phyloP scores from a whole-genome alignment of 2,329 filamentous ascomycete species.

The Helminthosporium solani region DNA sequence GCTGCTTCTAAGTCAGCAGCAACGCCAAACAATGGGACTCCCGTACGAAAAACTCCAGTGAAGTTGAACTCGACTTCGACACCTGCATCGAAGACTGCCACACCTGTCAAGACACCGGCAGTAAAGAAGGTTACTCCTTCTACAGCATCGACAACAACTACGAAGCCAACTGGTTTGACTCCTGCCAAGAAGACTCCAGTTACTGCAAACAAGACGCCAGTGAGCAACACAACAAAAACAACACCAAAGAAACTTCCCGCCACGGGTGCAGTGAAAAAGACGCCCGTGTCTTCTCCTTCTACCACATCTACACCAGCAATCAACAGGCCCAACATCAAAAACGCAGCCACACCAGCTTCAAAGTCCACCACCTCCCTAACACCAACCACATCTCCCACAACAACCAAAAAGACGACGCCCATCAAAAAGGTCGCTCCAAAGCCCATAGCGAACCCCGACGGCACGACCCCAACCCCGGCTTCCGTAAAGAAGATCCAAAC shows the following conservation, averaged over 20 bases:
- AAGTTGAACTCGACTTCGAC: constrained; percentile 8
- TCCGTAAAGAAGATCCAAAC: constrained; percentile 25
- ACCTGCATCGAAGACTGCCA: constrained; percentile 10
- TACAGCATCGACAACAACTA: constrained; percentile 12
- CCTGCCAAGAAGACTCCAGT: constrained; percentile 26
- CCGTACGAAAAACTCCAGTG: constrained; percentile 16
- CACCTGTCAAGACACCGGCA: constrained; percentile 20
- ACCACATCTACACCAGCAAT: constrained; percentile 4
- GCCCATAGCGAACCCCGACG: constrained; percentile 12
- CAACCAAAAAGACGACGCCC: constrained; percentile 20
- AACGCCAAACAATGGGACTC: constrained; percentile 7
- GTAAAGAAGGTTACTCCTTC: constrained; percentile 25
- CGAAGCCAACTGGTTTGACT: constrained; percentile 10
- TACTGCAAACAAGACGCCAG: constrained; percentile 22
- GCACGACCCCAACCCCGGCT: constrained; percentile 29
- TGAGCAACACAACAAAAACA: constrained; percentile 2
- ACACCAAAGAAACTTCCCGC: constrained; percentile 11
- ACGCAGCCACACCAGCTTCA: constrained; percentile 12
- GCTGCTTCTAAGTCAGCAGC: constrained; percentile 5
- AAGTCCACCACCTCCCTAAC: constrained; percentile 12
- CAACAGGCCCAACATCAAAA: constrained; percentile 8
- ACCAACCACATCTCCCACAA: constrained; percentile 10
- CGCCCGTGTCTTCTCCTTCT: constrained; percentile 13
- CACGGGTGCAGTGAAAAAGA: constrained; percentile 14
- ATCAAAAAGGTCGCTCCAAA: constrained; percentile 28